phyloP scores from a whole-genome alignment of 495 filamentous ascomycete species.

The Aspergillus affinis region DNA sequence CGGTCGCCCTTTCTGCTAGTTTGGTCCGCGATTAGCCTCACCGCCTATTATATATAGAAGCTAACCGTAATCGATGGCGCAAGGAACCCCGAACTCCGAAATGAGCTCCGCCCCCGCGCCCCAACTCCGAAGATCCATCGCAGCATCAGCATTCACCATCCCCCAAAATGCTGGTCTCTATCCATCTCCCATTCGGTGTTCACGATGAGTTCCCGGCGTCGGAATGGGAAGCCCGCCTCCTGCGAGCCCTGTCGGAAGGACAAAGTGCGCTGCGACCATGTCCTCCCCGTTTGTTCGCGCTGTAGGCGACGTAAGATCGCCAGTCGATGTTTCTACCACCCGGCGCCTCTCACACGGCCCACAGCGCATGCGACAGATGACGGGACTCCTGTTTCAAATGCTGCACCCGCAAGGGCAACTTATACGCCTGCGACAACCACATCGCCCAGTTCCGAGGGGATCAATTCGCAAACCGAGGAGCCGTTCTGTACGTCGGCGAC shows the following conservation, averaged over 20 bases:
- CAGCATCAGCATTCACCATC: background rate
- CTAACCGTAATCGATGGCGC: too few relatives aligned
- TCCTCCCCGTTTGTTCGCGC: conserved; percentile 30
- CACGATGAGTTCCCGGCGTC: conserved; percentile 28
- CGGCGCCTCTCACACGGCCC: conserved; percentile 35
- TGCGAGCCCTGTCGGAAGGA: conserved; percentile 51
- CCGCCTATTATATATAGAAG: too few relatives aligned
- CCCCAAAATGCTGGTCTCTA: background rate
- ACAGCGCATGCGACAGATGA: background rate
- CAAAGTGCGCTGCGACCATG: conserved; percentile 49
- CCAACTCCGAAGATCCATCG: background rate
- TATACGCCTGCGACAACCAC: background rate
- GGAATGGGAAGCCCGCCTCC: conserved; percentile 46
- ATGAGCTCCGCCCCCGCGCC: background rate
- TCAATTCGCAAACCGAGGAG: background rate
- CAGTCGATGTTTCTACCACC: conserved; percentile 37
- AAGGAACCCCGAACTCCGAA: background rate
- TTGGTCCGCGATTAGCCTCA: too few relatives aligned
- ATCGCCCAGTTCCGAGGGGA: background rate
- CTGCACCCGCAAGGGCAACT: background rate
- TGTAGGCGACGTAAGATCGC: conserved; percentile 29
- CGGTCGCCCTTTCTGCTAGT: too few relatives aligned
- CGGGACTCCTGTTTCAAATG: background rate
- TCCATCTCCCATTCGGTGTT: background rate
- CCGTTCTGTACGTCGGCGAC: conserved; percentile 1